A percentile compares a stretch with the other conserved stretches of the same genome.
These are phyloP conservation scores for Sophora flavescens DNA, from an alignment of 306 rosid genomes.

Conservation along the genomic window DNA sequence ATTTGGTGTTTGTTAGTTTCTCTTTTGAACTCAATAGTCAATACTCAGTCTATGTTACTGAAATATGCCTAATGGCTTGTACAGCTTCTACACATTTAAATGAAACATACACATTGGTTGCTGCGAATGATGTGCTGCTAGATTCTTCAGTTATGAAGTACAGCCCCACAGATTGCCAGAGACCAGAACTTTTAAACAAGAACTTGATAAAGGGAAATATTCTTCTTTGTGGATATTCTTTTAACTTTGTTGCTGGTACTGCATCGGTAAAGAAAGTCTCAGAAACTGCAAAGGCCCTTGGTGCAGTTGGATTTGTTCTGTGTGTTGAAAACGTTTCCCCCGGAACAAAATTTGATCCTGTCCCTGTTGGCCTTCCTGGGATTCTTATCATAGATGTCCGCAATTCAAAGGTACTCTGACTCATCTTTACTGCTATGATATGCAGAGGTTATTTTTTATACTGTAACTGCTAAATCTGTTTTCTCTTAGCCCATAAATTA, in stretches of 20 bases:
- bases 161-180: conserved; percentile 97
- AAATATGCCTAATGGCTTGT: conserved; percentile 46
- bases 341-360: conserved; percentile 96
- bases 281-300: conserved; percentile 91
- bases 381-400: conserved; percentile 82
- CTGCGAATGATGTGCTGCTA: conserved; percentile 90
- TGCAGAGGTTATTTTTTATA: conserved; percentile 28
- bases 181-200: conserved; percentile 89
- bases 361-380: conserved; percentile 92
- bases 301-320: conserved; percentile 97
- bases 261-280: conserved; percentile 91
- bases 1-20: conserved; percentile 4
- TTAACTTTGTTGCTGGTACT: conserved; percentile 86
- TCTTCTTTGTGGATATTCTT: conserved; percentile 99
- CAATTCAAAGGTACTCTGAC: conserved; percentile 74
- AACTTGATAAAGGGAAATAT: conserved; percentile 89
- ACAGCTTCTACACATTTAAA: conserved; percentile 88
- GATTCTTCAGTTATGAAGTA: conserved; percentile 88
- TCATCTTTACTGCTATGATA: conserved; percentile 25
- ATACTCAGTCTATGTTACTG: conserved; percentile 28
- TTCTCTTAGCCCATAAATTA: conserved; percentile 5
- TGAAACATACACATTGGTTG: conserved; percentile 81
- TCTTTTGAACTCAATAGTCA: not conserved
- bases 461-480: conserved; percentile 22
- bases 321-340: conserved; percentile 94